A percentile compares a stretch with the other conserved stretches of the same genome.
These are phyloP conservation scores for Salvia rosmarinus DNA, from an alignment of 257 asterid species.

Conservation along the genomic window DNA sequence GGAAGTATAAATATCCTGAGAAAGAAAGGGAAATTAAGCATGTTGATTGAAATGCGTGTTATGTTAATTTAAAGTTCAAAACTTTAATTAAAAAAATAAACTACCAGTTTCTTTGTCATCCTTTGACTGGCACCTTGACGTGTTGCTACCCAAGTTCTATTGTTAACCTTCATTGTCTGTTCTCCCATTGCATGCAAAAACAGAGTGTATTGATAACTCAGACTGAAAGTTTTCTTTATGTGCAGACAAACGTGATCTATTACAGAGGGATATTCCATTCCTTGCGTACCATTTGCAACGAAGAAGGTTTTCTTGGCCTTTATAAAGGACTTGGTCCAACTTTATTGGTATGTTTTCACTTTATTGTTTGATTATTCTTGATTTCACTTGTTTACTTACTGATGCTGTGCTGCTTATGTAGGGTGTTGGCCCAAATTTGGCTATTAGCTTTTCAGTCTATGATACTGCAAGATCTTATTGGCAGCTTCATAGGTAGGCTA, in stretches of 20 bases:
- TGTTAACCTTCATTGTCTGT: conserved; percentile 16
- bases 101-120: conserved; percentile 12
- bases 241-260: conserved; percentile 70
- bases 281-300: conserved; percentile 68
- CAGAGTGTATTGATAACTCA: conserved; percentile 15
- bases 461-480: conserved; percentile 73
- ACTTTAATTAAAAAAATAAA: not conserved
- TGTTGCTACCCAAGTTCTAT: conserved; percentile 21
- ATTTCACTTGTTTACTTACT: conserved; percentile 32
- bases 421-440: conserved; percentile 89
- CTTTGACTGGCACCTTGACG: conserved; percentile 16
- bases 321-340: conserved; percentile 91
- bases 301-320: conserved; percentile 71
- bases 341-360: conserved; percentile 57
- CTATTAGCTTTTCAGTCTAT: conserved; percentile 82
- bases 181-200: conserved; percentile 16
- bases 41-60: not conserved
- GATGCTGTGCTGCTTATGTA: conserved; percentile 40
- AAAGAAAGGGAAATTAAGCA: not conserved
- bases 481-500: conserved; percentile 62
- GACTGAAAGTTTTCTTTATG: conserved; percentile 19
- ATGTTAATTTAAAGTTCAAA: conserved; percentile 18
- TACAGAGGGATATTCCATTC: conserved; percentile 80
- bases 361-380: conserved; percentile 11
- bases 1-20: not conserved